Evolutionary conservation across 441 rosid species (phyloP), one percentile per base, ranked within the genome.

Genomic region (Populus trichocarpa): DNA sequence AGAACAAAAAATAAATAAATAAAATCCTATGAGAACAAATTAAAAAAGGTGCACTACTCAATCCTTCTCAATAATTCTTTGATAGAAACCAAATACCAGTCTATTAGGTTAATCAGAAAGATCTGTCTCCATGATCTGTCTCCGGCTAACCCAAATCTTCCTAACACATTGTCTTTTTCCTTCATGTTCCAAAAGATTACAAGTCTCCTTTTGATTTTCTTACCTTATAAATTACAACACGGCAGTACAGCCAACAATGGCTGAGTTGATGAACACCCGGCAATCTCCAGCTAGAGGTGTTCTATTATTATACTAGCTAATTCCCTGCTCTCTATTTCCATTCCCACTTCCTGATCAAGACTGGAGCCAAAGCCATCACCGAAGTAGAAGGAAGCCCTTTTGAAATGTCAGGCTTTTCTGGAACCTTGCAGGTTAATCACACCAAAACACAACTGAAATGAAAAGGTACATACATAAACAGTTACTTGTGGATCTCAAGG

Each of bases 401-500:
- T 2, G 18, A 66, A 65, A 76, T n/a, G 67, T 71, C 32, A 32
- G 77, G 78, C 79, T 23, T 67, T 63, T 36, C 57, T 72, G 73
- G 32, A 57, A 79, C 72, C 81, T 67, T 66, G 72, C 75, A 75
- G 23, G 30, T 25, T 25, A 75, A 69, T 40, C 72, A 66, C 71
- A 73, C 82, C 23, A 67, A 72, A 82, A 76, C 18, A 67, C 76
- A 36, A 76, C 75, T 32, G 22, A 69, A 40, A 77, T 71, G 75
- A 75, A 70, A 69, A 66, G 70, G 33, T 26, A 77, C 79, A 67
- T 71, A 75, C 71, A 76, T 46, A 26, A 20, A 38, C 70, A 46
- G 46, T 64, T 14, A 72, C 22, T 28, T 50, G 76, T 57, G 77
- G 81, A 67, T 70, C 81, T 80, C 46, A 64, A 78, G 84, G 84